Evolutionary conservation across 202 grass and related monocot species (phyloP), one percentile per base, ranked within the genome.

Genomic region (Zizania palustris): DNA sequence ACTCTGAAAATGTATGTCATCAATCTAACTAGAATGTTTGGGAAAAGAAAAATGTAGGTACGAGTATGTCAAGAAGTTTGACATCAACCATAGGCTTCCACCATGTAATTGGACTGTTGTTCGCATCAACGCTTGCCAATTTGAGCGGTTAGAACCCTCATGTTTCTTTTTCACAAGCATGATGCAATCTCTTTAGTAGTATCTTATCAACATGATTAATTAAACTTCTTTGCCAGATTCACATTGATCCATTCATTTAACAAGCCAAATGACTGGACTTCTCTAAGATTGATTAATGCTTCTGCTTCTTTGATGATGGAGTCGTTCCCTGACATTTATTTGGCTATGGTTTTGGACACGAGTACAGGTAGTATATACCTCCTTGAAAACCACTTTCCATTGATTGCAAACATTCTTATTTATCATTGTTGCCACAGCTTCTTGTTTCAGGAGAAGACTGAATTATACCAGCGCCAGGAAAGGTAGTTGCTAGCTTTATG

Each of bases 31-130:
- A 7, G 60, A 50, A 18, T 84, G 9, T 76, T 45, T 65, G 44
- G 80, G 55, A 8, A 65, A 73, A 88, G 85, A 45, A 70, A 88
- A 88, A 80, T 65, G 53, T 76, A 92, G 60, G 70, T 89, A 85
- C n/a, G 89, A 88, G 77, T 86, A 86, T 40, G 72, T 92, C 28
- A 97, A 93, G 87, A 86, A 90, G 78, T 92, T 82, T 38, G 87
- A 82, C 56, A 48, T 58, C 50, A 73, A 87, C 67, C 60, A 56
- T 57, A 92, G 67, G 51, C 71, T 97, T 82, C 88, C 89, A 65
- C 87, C 82, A 54, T 88, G 60, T 63, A 93, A 90, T 76, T 97
- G 91, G 91, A 77, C 88, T 63, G 74, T 92, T 58, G 49, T 94
- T 58, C 38, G 82, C 45, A 97, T 94, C 69, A 88, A 84, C 19